These are phyloP conservation scores for Flammula alnicola DNA, from an alignment of 1,284 basidiomycete genomes.

Conservation along the genomic window DNA sequence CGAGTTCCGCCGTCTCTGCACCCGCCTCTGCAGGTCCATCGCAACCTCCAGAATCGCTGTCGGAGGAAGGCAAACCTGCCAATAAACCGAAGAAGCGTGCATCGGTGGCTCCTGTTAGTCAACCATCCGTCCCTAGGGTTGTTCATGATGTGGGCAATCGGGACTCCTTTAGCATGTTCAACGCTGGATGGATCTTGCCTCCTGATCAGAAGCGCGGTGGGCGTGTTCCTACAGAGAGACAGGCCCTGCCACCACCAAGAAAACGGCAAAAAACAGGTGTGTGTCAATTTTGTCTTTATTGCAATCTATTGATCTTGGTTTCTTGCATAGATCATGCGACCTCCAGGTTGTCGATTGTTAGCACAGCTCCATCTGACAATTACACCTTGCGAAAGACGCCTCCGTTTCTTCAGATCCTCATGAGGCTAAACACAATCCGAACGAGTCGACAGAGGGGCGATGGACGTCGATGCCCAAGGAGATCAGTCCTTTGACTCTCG, in stretches of 20 bases:
- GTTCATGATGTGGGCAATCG: slow-evolving; percentile 74
- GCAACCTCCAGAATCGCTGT: slow-evolving; percentile 9
- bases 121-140: slow-evolving; percentile 48
- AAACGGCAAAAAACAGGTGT: slow-evolving; percentile 60
- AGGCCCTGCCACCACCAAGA: slow-evolving; percentile 46
- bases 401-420: slow-evolving; percentile 19
- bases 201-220: slow-evolving; percentile 67
- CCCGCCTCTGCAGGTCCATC: slow-evolving; percentile 18
- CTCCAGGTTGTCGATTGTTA: slow-evolving; percentile 55
- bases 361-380: slow-evolving; percentile 54
- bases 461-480: slow-evolving; percentile 33
- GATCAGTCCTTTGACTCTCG: slow-evolving; percentile 9
- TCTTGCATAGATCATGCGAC: slow-evolving; percentile 41
- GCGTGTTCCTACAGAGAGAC: slow-evolving; percentile 48
- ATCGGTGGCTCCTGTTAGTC: slow-evolving; percentile 34
- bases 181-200: slow-evolving; percentile 89
- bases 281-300: slow-evolving; percentile 21
- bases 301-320: slow-evolving; percentile 7
- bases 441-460: slow-evolving; percentile 18
- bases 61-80: slow-evolving; percentile 14
- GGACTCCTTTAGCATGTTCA: slow-evolving; percentile 83
- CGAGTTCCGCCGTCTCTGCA: slow-evolving; percentile 4
- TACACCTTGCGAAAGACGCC: slow-evolving; percentile 38
- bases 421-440: slow-evolving; percentile 21
- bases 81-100: slow-evolving; percentile 27